phyloP scores from a whole-genome alignment of 2,329 filamentous ascomycete species.

The Calcarisporium arbuscula region DNA sequence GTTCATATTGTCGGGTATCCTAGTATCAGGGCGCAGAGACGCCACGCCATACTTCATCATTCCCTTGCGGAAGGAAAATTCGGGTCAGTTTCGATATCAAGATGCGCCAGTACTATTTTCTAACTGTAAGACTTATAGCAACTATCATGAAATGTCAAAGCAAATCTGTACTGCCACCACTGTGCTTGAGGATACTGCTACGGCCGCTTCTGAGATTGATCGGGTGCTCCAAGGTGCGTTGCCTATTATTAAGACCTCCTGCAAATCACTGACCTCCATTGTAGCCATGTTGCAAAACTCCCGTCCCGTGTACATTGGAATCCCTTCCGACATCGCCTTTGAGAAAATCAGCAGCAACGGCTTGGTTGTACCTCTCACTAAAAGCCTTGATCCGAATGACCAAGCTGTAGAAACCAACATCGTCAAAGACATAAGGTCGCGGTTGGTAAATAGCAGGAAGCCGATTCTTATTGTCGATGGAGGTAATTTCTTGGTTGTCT shows the following conservation, averaged over 20 bases:
- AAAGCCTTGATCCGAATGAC: no score
- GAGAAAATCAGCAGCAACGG: no score
- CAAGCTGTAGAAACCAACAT: no score
- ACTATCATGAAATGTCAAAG: constrained; percentile 1
- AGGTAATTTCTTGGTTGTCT: no score
- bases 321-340: no score
- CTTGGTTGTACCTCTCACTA: no score
- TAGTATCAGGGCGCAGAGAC: background rate
- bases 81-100: background rate
- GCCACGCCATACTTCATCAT: constrained; percentile 4
- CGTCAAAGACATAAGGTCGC: no score
- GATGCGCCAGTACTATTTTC: background rate
- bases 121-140: background rate
- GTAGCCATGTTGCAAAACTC: constrained; percentile 4
- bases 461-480: constrained; percentile 3
- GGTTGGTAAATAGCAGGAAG: no score
- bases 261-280: no score
- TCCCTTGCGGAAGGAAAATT: constrained; percentile 3
- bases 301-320: constrained; percentile 2
- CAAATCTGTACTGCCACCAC: constrained; percentile 3
- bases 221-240: constrained; percentile 3
- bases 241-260: background rate
- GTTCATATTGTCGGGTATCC: constrained; percentile 6
- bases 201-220: constrained; percentile 3
- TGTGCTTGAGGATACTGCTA: background rate